A percentile compares a stretch with the other conserved stretches of the same genome.
Evolutionary conservation across 371 early-diverging fungal genomes (phyloP).

Genomic region (Mortierella sp.): DNA sequence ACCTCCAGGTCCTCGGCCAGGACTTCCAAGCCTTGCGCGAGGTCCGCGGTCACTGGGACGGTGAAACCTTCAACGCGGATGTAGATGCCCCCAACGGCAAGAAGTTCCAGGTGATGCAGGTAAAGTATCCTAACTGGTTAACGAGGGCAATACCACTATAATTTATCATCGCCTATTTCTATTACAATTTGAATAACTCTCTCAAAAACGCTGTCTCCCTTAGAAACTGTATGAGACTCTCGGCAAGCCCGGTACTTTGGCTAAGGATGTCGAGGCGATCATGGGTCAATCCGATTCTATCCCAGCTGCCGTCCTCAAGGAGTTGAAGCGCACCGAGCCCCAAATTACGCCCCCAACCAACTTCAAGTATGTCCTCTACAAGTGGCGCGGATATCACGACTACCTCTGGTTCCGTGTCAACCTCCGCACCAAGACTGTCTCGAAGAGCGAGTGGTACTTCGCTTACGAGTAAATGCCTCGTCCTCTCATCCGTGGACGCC

Average conservation of each 20-base stretch:
- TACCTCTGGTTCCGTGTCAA: slow-evolving; percentile 61
- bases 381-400: slow-evolving; percentile 68
- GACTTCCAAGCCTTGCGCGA: slow-evolving; percentile 58
- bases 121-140: neutral
- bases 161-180: neutral
- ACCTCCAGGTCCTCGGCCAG: slow-evolving; percentile 29
- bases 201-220: no score
- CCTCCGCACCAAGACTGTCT: slow-evolving; percentile 46
- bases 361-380: slow-evolving; percentile 59
- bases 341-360: slow-evolving; percentile 5
- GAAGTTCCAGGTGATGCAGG: slow-evolving; percentile 63
- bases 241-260: slow-evolving; percentile 58
- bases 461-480: slow-evolving; percentile 38
- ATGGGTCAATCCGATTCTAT: slow-evolving; percentile 47
- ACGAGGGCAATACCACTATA: neutral
- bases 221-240: slow-evolving; percentile 31
- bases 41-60: slow-evolving; percentile 61
- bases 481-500: no score
- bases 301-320: slow-evolving; percentile 32
- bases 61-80: slow-evolving; percentile 58
- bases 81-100: slow-evolving; percentile 63
- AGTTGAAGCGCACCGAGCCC: slow-evolving; percentile 6
- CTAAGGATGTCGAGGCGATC: slow-evolving; percentile 21
- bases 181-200: no score
- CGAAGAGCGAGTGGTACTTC: slow-evolving; percentile 55